These are phyloP conservation scores for Podospora fimiseda DNA, from an alignment of 495 filamentous ascomycete species.

Conservation along the genomic window DNA sequence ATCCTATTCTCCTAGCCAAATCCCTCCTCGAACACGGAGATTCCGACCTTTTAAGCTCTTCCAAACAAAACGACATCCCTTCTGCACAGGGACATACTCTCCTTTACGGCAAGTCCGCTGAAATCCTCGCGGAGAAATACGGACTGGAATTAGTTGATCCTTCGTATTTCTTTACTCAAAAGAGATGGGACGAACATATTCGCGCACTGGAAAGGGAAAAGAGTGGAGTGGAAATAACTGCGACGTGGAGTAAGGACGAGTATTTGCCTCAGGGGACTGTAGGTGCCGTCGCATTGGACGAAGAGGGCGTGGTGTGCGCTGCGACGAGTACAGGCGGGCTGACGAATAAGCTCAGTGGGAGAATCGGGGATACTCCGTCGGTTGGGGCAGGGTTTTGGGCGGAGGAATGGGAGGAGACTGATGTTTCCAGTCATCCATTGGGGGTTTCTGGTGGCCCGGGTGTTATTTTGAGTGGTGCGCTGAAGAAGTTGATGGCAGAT, in stretches of 20 bases:
- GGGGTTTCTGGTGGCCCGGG: constrained; percentile 22
- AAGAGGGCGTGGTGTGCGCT: constrained; percentile 61
- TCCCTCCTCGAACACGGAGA: constrained; percentile 63
- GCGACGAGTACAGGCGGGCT: constrained; percentile 85
- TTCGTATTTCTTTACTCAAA: constrained; percentile 70
- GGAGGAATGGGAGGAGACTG: constrained; percentile 61
- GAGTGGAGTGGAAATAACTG: constrained; percentile 19
- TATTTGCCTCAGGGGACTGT: constrained; percentile 80
- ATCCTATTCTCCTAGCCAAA: constrained; percentile 69
- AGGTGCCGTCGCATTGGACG: constrained; percentile 73
- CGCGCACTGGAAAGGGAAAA: constrained; percentile 55
- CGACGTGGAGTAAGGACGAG: constrained; percentile 44
- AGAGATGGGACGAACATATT: constrained; percentile 76
- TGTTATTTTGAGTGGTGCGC: constrained; percentile 33
- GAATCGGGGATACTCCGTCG: constrained; percentile 84
- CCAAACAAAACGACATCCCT: constrained; percentile 32
- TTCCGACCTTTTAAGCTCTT: constrained; percentile 31
- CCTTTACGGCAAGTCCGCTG: constrained; percentile 60
- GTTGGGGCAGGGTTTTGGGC: constrained; percentile 88
- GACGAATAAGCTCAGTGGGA: constrained; percentile 80
- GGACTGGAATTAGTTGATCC: constrained; percentile 62
- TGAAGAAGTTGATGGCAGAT: constrained; percentile 43
- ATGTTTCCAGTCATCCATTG: constrained; percentile 10
- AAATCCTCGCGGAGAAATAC: constrained; percentile 58
- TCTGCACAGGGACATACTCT: constrained; percentile 59